phyloP scores from a whole-genome alignment of 1,139 yeast species.

The Wickerhamiella infanticola region DNA sequence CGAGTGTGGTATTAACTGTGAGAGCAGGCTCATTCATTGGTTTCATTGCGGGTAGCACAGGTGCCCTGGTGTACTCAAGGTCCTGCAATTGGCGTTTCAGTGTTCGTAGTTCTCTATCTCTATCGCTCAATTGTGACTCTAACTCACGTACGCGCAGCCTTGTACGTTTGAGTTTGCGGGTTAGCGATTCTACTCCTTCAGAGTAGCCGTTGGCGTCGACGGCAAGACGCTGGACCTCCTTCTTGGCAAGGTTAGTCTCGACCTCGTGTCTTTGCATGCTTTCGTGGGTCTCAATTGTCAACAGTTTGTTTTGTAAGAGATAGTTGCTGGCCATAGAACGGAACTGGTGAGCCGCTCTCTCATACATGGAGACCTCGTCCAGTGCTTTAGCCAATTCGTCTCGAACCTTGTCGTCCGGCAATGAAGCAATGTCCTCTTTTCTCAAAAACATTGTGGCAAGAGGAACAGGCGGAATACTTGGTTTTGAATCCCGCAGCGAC shows the following conservation, averaged over 20 bases:
- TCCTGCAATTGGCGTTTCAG: slow-evolving; percentile 18
- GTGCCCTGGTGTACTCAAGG: slow-evolving; percentile 6
- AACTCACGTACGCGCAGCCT: slow-evolving; percentile 31
- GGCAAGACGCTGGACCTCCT: slow-evolving; percentile 35
- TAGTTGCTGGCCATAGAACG: slow-evolving; percentile 14
- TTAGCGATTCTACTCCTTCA: slow-evolving; percentile 20
- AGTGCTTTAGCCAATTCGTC: slow-evolving; percentile 11
- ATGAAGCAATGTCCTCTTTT: slow-evolving; percentile 6
- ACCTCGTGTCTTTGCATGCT: slow-evolving; percentile 31
- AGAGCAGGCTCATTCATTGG: background rate
- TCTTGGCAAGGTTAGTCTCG: slow-evolving; percentile 31
- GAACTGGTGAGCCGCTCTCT: slow-evolving; percentile 14
- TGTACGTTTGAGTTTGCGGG: slow-evolving; percentile 27
- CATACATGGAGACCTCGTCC: slow-evolving; percentile 12
- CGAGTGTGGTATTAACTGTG: background rate
- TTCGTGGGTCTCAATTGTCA: slow-evolving; percentile 27
- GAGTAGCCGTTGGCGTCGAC: slow-evolving; percentile 19
- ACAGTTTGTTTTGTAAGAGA: slow-evolving; percentile 28
- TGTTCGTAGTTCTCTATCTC: slow-evolving; percentile 27
- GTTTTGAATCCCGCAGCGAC: background rate
- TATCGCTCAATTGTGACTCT: slow-evolving; percentile 28
- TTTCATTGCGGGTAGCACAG: background rate
- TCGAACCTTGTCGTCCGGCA: slow-evolving; percentile 7
- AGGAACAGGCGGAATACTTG: slow-evolving; percentile 13
- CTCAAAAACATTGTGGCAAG: slow-evolving; percentile 12